Evolutionary conservation across 2,329 filamentous ascomycete genomes (phyloP), one percentile per base, ranked within the genome.

Genomic region (Mollisia scopiformis): DNA sequence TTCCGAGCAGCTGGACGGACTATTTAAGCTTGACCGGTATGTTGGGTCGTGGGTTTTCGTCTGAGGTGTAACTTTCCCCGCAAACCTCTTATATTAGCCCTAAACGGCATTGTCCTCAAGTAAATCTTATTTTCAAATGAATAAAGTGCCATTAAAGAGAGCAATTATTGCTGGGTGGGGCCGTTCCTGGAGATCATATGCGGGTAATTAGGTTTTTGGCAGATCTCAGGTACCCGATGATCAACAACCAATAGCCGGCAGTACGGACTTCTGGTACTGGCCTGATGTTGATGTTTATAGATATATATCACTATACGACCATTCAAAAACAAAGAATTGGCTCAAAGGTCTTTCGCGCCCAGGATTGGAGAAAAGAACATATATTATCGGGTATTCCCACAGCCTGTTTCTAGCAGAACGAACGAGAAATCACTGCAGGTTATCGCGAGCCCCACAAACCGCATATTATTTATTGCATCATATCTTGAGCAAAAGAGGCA

Each of bases 11-110:
- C 16, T 51, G 41, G 51, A 47, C 23, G 31, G 46, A 19, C 43
- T 62, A 62, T 55, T 56, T 62, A 59, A 59, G 56, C 51, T 57
- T 46, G 37, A 56, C 28, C 56, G 27, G 43, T 37, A 56, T n/a
- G 27, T 35, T 57, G 37, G 52, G 46, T 27, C 55, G 35, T 58
- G 43, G 55, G 11, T 39, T 23, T 58, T 19, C 35, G 30, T 37
- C 31, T 58, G n/a, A 35, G 11, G 25, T 21, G 19, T 31, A 43
- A 23, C 28, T 49, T 55, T 50, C 59, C 59, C 59, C 55, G 55
- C 55, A 55, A 58, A 46, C 23, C n/a, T 51, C 23, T 55, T 23
- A 58, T 52, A 62, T 58, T 58, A 58, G 41, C 49, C 51, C 59
- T 43, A 23, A 58, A 51, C 49, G 58, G 23, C 21, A 49, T 21